phyloP scores from a whole-genome alignment of 768 basidiomycete species.

The Sporobolomyces phaffii region DNA sequence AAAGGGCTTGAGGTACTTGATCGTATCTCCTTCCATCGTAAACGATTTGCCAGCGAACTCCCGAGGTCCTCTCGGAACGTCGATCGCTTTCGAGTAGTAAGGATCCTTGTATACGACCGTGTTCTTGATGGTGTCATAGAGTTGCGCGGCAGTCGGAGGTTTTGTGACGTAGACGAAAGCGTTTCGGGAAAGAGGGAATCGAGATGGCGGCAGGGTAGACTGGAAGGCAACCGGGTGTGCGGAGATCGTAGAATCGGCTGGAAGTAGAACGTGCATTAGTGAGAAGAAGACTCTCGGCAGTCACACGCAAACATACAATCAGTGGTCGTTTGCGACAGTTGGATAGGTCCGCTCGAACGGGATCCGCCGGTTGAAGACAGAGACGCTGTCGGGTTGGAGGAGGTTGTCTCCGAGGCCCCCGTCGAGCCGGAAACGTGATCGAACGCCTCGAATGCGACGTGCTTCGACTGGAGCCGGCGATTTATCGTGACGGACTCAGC shows the following conservation, averaged over 20 bases:
- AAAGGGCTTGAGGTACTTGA: conserved; percentile 61
- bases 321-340: conserved; percentile 9
- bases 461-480: background rate
- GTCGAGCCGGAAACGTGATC: background rate
- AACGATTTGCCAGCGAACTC: conserved; percentile 78
- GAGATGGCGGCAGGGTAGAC: conserved; percentile 11
- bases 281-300: background rate
- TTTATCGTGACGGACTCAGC: too few relatives aligned
- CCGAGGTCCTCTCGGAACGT: conserved; percentile 62
- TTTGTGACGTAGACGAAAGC: conserved; percentile 20
- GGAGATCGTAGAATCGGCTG: conserved; percentile 23
- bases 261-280: too few relatives aligned
- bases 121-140: conserved; percentile 46
- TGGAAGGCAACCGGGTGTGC: conserved; percentile 23
- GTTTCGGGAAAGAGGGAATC: conserved; percentile 1
- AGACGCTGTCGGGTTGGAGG: background rate
- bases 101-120: conserved; percentile 67
- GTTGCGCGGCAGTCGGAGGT: conserved; percentile 51
- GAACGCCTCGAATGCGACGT: conserved; percentile 8
- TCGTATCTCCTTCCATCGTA: conserved; percentile 60
- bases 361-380: background rate
- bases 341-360: background rate
- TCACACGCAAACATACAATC: conserved; percentile 2
- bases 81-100: conserved; percentile 65
- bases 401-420: background rate